Evolutionary conservation across 192 early-diverging fungal genomes (phyloP).

Genomic region (Coemansia sp.): DNA sequence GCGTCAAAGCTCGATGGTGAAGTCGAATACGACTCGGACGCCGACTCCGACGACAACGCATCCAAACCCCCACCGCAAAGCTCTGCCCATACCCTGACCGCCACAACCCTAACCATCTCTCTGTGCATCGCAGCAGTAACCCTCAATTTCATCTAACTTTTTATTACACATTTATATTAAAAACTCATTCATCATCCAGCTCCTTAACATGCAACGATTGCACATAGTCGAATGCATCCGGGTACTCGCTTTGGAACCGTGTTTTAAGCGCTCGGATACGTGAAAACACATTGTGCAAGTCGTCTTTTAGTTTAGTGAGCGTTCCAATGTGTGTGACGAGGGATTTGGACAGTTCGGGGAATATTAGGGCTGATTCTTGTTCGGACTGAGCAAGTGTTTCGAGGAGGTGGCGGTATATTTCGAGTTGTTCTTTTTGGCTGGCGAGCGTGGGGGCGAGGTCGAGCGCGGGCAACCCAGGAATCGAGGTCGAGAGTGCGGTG

Average conservation of each 20-base stretch:
- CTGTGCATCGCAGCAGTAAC: conserved; percentile 6
- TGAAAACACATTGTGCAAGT: conserved; percentile 41
- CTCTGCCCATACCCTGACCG: not conserved
- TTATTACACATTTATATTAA: not conserved
- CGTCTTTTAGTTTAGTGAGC: conserved; percentile 32
- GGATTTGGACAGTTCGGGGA: conserved; percentile 37
- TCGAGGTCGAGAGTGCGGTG: conserved; percentile 16
- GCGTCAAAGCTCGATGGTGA: conserved; percentile 7
- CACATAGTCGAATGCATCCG: conserved; percentile 44
- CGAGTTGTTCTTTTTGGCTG: conserved; percentile 32
- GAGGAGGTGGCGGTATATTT: conserved; percentile 30
- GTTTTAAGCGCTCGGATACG: conserved; percentile 36
- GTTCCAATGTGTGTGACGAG: conserved; percentile 25
- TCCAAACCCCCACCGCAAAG: not conserved
- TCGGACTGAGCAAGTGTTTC: conserved; percentile 32
- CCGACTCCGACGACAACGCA: conserved; percentile 14
- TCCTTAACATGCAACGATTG: conserved; percentile 47
- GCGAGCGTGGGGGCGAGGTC: conserved; percentile 21
- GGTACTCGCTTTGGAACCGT: conserved; percentile 34
- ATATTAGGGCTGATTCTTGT: conserved; percentile 34
- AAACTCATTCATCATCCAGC: conserved; percentile 25
- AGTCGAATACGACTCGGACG: conserved; percentile 30
- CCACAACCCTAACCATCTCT: not conserved
- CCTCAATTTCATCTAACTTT: not conserved
- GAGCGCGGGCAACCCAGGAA: conserved; percentile 32